Base-by-base conservation (phyloP, 225 moss, liverwort and hornwort species). In the Lunularia cruciata region DNA sequence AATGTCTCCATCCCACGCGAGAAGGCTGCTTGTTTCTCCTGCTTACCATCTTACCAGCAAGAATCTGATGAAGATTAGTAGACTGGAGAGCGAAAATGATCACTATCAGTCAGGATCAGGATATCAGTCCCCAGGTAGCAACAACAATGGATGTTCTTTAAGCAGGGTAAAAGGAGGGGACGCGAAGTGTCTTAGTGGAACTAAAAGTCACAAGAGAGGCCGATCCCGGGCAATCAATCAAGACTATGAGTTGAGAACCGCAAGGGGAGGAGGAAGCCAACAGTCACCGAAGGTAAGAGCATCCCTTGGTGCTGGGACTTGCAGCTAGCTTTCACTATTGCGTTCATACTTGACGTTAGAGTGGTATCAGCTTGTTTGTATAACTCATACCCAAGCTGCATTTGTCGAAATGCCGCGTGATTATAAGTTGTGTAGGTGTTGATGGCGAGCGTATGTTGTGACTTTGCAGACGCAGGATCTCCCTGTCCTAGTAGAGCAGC, bases 401-500 rank as follows among this genome's bases (percentile, higher is more conserved):
- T 33, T 10, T 19, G 32, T 43, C 10, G 33, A 38, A 53, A 75
- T 64, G 65, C 53, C 60, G 28, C 60, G 25, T 42, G 38, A 48
- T 75, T 23, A 33, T 65, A 56, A 71, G 43, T 56, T 67, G 74
- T 56, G 40, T 60, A 63, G 75, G 49, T 59, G 78, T 76, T 79
- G 83, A 83, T 79, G 73, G 67, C 48, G 58, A 67, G 72, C 62
- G 75, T 71, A 74, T 84, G 75, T 83, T 75, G 65, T 83, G 83
- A 69, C 72, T 64, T 77, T 25, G 59, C 81, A 70, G 83, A 75
- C 70, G 57, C 59, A 81, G 81, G 92, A 85, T 57, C 76, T 76
- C 60, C 80, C 73, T 76, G 87, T 90, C 58, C 86, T 96, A 59
- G 86, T 87, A 82, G 92, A 92, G 86, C 96, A 96, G 75, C 89